phyloP scores from a whole-genome alignment of 78 protist species.

The Chrysochromulina tobinii region DNA sequence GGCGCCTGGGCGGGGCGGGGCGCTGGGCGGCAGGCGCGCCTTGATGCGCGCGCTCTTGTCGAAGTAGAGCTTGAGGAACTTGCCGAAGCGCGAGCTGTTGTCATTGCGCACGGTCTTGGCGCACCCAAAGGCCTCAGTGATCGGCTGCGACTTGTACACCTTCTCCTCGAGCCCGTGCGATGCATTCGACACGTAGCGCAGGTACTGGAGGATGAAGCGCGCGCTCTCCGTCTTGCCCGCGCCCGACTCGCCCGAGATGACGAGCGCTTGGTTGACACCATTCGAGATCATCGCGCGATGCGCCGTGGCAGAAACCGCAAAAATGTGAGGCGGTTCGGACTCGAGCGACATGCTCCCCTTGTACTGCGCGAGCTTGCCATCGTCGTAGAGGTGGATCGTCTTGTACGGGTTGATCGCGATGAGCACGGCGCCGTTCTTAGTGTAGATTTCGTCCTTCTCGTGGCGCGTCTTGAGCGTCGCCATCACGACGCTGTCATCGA shows the following conservation, averaged over 20 bases:
- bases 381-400: background rate
- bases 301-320: slow-evolving; percentile 70
- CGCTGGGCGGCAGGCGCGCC: too few relatives aligned
- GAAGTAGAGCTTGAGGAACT: slow-evolving; percentile 31
- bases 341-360: background rate
- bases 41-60: background rate
- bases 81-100: slow-evolving; percentile 83
- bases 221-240: slow-evolving; percentile 62
- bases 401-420: slow-evolving; percentile 26
- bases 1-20: too few relatives aligned
- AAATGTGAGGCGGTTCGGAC: slow-evolving; percentile 76
- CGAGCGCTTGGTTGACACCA: slow-evolving; percentile 32
- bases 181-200: background rate
- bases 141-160: slow-evolving; percentile 75
- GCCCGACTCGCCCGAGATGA: slow-evolving; percentile 88
- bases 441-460: background rate
- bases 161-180: background rate
- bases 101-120: slow-evolving; percentile 86
- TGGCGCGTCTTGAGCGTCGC: background rate
- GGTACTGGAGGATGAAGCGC: slow-evolving; percentile 23
- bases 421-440: background rate
- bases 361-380: background rate
- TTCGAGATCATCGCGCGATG: slow-evolving; percentile 33
- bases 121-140: slow-evolving; percentile 93
- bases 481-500: background rate